Evolutionary conservation across 1,139 yeast genomes (phyloP).

Genomic region (Neolecta irregularis): DNA sequence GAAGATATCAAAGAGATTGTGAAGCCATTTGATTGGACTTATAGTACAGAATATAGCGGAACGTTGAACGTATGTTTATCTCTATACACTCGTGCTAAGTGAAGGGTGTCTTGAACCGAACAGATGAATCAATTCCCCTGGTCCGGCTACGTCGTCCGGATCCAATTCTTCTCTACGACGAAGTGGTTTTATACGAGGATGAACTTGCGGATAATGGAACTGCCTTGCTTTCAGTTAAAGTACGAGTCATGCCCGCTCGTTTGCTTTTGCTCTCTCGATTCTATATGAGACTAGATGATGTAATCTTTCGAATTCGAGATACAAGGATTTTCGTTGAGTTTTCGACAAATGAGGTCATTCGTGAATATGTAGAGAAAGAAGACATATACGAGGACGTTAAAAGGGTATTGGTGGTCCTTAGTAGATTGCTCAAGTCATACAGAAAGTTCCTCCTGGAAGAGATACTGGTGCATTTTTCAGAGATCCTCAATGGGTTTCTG

Average conservation of each 20-base stretch:
- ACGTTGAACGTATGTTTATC: conserved; percentile 21
- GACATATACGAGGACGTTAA: conserved; percentile 45
- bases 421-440: no score
- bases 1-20: conserved; percentile 38
- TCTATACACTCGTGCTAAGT: background rate
- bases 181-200: conserved; percentile 76
- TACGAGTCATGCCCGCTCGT: conserved; percentile 80
- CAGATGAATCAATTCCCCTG: conserved; percentile 40
- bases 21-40: conserved; percentile 94
- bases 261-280: conserved; percentile 58
- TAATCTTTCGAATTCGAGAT: conserved; percentile 66
- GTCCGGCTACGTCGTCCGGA: conserved; percentile 57
- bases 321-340: conserved; percentile 74
- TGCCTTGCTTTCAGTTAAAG: conserved; percentile 56
- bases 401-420: no score
- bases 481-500: conserved; percentile 70
- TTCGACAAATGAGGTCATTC: conserved; percentile 42
- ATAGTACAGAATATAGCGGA: conserved; percentile 67
- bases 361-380: conserved; percentile 71
- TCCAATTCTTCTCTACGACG: conserved; percentile 80
- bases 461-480: conserved; percentile 61
- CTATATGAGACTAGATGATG: conserved; percentile 80
- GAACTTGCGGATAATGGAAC: conserved; percentile 95
- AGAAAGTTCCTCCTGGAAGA: conserved; percentile 29
- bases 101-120: conserved; percentile 13